Evolutionary conservation across 2,329 filamentous ascomycete genomes (phyloP).

Genomic region (Calonectria pseudoreteaudii): DNA sequence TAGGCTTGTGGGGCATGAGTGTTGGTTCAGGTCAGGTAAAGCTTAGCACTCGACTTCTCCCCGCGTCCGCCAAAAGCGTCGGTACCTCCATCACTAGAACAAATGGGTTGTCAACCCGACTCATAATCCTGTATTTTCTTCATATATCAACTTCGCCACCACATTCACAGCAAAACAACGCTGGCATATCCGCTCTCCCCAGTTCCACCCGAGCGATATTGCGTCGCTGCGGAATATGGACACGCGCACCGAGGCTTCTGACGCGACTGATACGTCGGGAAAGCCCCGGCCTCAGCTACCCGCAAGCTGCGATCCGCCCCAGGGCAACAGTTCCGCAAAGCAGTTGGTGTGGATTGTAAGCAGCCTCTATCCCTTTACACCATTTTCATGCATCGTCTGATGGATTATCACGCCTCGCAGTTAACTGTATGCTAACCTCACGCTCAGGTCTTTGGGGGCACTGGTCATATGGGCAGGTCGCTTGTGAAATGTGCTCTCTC

Average conservation of each 20-base stretch:
- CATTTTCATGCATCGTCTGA: background rate
- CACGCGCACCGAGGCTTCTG: constrained; percentile 39
- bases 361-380: constrained; percentile 3
- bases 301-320: constrained; percentile 86
- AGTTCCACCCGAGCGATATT: background rate
- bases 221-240: constrained; percentile 36
- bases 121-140: background rate
- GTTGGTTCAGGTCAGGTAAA: background rate
- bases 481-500: constrained; percentile 85
- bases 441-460: constrained; percentile 86
- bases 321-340: constrained; percentile 74
- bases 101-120: background rate
- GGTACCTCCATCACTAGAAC: constrained; percentile 3
- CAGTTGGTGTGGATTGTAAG: constrained; percentile 89
- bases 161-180: constrained; percentile 6
- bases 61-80: background rate
- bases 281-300: constrained; percentile 71
- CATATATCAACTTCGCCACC: constrained; percentile 1
- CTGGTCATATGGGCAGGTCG: constrained; percentile 95
- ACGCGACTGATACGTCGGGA: constrained; percentile 40
- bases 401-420: background rate
- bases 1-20: constrained; percentile 4
- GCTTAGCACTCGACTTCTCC: background rate
- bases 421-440: constrained; percentile 12
- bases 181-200: background rate